These are phyloP conservation scores for Aspergillus haitiensis DNA, from an alignment of 495 filamentous ascomycete genomes.

Conservation along the genomic window DNA sequence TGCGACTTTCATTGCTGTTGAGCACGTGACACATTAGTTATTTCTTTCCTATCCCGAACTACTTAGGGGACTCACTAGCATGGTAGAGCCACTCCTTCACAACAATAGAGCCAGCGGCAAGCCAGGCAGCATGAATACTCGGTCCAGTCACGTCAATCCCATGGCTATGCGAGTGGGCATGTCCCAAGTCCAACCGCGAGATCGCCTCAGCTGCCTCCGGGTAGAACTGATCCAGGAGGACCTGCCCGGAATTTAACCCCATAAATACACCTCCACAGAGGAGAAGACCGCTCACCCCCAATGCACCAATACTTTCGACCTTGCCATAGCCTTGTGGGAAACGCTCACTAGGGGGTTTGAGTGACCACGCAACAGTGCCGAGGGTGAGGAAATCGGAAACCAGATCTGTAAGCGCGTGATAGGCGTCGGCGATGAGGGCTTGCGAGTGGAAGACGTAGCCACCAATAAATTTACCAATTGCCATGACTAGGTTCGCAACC, in stretches of 20 bases:
- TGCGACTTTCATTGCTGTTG: slow-evolving; percentile 91
- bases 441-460: slow-evolving; percentile 94
- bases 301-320: slow-evolving; percentile 89
- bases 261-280: slow-evolving; percentile 87
- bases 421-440: slow-evolving; percentile 89
- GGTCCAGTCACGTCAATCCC: slow-evolving; percentile 62
- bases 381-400: slow-evolving; percentile 93
- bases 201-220: slow-evolving; percentile 66
- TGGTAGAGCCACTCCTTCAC: slow-evolving; percentile 97
- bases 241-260: slow-evolving; percentile 73
- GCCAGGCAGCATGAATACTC: slow-evolving; percentile 89
- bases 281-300: slow-evolving; percentile 89
- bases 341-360: slow-evolving; percentile 73
- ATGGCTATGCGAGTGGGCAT: slow-evolving; percentile 63
- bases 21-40: slow-evolving; percentile 13
- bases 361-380: slow-evolving; percentile 86
- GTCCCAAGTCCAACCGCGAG: slow-evolving; percentile 54
- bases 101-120: slow-evolving; percentile 86
- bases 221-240: slow-evolving; percentile 78
- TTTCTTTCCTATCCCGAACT: neutral
- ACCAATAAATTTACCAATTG: slow-evolving; percentile 84
- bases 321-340: slow-evolving; percentile 95
- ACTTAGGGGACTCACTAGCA: slow-evolving; percentile 67
- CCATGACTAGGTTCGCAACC: slow-evolving; percentile 91
- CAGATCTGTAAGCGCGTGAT: slow-evolving; percentile 91